These are phyloP conservation scores for Verticillium nubilum DNA, from an alignment of 2,329 filamentous ascomycete species.

Conservation along the genomic window DNA sequence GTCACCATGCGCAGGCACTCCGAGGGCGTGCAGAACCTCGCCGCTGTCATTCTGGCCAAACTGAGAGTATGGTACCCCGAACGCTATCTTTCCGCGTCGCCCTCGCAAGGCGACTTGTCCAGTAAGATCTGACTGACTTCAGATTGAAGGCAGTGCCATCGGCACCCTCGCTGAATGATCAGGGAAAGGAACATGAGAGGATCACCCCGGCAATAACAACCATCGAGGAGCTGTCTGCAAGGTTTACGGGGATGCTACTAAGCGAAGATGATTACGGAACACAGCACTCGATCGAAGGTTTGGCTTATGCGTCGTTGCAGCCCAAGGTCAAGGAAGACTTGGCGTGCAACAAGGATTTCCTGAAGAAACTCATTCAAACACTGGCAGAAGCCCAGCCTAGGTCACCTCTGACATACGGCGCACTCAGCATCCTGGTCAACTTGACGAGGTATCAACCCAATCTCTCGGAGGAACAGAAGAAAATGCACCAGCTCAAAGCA, in stretches of 20 bases:
- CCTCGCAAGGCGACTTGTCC: conserved; percentile 3
- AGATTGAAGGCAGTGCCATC: conserved; percentile 49
- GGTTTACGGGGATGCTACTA: conserved; percentile 63
- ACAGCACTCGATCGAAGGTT: conserved; percentile 76
- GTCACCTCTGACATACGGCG: conserved; percentile 75
- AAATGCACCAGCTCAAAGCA: conserved; percentile 84
- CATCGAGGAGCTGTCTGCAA: conserved; percentile 59
- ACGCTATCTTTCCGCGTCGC: background rate
- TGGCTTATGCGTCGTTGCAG: conserved; percentile 87
- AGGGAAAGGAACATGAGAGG: conserved; percentile 24
- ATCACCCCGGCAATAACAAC: conserved; percentile 51
- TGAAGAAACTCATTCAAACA: conserved; percentile 63
- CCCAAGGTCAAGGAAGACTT: conserved; percentile 80
- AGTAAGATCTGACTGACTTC: conserved; percentile 37
- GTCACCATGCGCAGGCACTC: conserved; percentile 57
- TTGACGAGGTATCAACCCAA: conserved; percentile 74
- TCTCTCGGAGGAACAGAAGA: conserved; percentile 85
- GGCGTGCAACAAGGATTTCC: conserved; percentile 59
- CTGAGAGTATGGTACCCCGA: conserved; percentile 43
- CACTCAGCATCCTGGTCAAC: conserved; percentile 79
- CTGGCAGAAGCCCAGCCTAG: conserved; percentile 54
- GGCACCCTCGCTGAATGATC: conserved; percentile 30
- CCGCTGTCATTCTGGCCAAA: conserved; percentile 73
- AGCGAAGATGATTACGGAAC: conserved; percentile 52
- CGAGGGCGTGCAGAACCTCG: conserved; percentile 56